Percentiles rank a stretch among this genome's conserved stretches.
These are phyloP conservation scores for Cutaneotrichosporon cutaneum DNA, from an alignment of 1,284 basidiomycete species.

Conservation along the genomic window DNA sequence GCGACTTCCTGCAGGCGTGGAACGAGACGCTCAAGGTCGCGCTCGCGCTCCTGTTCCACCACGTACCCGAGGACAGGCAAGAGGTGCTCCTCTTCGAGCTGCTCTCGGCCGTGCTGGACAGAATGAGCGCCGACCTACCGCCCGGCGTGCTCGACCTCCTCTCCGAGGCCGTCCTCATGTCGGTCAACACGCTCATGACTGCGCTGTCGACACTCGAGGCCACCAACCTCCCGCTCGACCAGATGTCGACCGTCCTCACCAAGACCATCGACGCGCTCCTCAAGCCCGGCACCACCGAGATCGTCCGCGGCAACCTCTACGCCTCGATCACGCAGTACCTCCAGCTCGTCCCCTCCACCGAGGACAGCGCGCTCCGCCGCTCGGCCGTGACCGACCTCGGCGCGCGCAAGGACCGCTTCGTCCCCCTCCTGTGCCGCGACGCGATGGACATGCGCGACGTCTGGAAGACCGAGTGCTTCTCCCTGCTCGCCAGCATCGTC, in stretches of 20 bases:
- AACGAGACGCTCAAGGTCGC: conserved; percentile 75
- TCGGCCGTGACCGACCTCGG: conserved; percentile 64
- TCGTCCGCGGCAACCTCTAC: conserved; percentile 96
- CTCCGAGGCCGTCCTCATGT: conserved; percentile 74
- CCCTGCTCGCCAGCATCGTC: conserved; percentile 55
- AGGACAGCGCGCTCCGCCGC: conserved; percentile 55
- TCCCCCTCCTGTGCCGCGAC: conserved; percentile 77
- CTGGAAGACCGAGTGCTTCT: conserved; percentile 85
- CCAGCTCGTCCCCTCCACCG: conserved; percentile 59
- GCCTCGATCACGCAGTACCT: conserved; percentile 85
- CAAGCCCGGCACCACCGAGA: conserved; percentile 74
- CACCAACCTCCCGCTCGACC: conserved; percentile 72
- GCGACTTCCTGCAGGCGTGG: conserved; percentile 76
- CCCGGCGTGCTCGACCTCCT: conserved; percentile 74
- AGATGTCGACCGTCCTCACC: conserved; percentile 72
- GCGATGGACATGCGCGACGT: conserved; percentile 92
- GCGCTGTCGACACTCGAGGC: conserved; percentile 61
- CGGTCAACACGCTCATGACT: conserved; percentile 78
- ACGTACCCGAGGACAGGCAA: conserved; percentile 69
- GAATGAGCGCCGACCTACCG: conserved; percentile 57
- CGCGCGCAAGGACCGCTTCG: conserved; percentile 64
- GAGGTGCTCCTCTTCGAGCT: conserved; percentile 86
- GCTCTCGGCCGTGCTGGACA: conserved; percentile 64
- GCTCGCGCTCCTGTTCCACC: conserved; percentile 75
- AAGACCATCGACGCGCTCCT: conserved; percentile 73